phyloP scores from a whole-genome alignment of 805 yeast species.

The Yarrowia osloensis region DNA sequence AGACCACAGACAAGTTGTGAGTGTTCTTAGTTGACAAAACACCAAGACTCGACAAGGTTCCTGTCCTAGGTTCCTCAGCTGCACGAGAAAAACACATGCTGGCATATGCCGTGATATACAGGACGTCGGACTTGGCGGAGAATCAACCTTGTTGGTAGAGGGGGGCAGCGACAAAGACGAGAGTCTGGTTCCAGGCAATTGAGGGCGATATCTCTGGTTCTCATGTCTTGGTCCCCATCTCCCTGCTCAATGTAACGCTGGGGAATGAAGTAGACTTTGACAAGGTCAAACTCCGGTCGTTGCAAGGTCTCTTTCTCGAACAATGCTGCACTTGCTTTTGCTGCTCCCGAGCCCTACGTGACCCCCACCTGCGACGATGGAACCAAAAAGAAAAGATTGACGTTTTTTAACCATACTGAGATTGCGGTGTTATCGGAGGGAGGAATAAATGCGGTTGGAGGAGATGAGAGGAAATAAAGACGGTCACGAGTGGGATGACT shows the following conservation, averaged over 20 bases:
- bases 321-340: background rate
- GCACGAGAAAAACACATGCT: background rate
- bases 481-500: background rate
- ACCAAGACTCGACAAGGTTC: too few species aligned
- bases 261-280: background rate
- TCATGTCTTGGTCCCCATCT: too few species aligned
- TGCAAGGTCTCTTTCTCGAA: background rate
- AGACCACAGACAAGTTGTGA: too few species aligned
- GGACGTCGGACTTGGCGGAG: constrained; percentile 4
- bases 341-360: constrained; percentile 9
- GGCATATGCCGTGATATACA: background rate
- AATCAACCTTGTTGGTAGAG: background rate
- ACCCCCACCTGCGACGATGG: background rate
- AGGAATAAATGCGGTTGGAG: background rate
- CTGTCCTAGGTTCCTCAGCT: background rate
- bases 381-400: background rate
- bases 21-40: background rate
- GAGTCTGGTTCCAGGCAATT: too few species aligned
- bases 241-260: background rate
- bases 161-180: too few species aligned
- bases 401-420: background rate
- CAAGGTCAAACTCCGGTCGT: background rate
- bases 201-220: too few species aligned
- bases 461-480: too few species aligned
- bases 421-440: background rate